These are phyloP conservation scores for Dendrocalamus latiflorus DNA, from an alignment of 202 grass and related monocot species.

Conservation along the genomic window DNA sequence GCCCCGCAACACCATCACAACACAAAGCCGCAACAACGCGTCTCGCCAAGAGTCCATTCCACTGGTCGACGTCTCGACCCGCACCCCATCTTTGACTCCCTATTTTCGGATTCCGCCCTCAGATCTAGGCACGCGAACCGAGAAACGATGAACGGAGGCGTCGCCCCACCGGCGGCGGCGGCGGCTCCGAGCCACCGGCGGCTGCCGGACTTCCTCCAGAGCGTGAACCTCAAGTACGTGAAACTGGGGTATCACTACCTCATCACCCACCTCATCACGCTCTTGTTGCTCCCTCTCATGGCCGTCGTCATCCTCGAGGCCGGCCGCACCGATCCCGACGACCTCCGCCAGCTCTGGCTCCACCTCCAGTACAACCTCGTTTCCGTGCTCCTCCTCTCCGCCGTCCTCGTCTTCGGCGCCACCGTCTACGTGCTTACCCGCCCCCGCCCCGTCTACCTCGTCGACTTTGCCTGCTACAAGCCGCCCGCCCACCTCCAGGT, in stretches of 20 bases:
- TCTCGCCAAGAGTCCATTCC: too few relatives aligned
- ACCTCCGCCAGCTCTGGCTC: constrained; percentile 68
- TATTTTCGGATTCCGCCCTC: too few relatives aligned
- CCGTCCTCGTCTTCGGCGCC: constrained; percentile 76
- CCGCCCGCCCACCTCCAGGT: constrained; percentile 55
- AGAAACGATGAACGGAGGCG: constrained; percentile 36
- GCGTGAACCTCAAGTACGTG: constrained; percentile 96
- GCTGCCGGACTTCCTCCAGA: constrained; percentile 97
- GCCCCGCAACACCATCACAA: too few relatives aligned
- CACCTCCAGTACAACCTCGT: constrained; percentile 92
- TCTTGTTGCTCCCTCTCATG: constrained; percentile 76
- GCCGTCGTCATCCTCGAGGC: constrained; percentile 79
- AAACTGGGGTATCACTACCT: constrained; percentile 98
- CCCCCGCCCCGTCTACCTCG: constrained; percentile 68
- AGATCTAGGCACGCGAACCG: too few relatives aligned
- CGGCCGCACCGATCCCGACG: constrained; percentile 68
- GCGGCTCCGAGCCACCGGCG: constrained; percentile 48
- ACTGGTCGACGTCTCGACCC: too few relatives aligned
- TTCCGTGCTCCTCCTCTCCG: constrained; percentile 65
- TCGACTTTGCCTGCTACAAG: constrained; percentile 87
- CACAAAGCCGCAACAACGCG: too few relatives aligned
- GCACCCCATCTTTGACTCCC: too few relatives aligned
- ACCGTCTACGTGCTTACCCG: constrained; percentile 81
- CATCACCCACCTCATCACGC: constrained; percentile 83
- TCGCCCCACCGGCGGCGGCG: not conserved